Percentiles rank a stretch among this genome's conserved stretches.
These are phyloP conservation scores for Coemansia sp. DNA, from an alignment of 192 early-diverging fungal genomes.

Conservation along the genomic window DNA sequence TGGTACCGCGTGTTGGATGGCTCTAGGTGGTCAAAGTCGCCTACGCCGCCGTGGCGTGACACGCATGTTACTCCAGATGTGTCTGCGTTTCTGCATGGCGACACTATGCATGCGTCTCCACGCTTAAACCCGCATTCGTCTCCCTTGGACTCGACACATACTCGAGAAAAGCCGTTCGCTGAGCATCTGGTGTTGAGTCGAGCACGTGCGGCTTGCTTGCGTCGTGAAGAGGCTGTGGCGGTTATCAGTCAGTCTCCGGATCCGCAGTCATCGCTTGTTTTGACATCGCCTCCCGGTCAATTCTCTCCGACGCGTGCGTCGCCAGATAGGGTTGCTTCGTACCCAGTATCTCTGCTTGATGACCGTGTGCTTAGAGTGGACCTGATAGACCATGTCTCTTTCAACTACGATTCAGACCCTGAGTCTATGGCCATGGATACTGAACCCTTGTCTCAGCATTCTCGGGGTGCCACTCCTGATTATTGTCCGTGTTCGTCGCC, in stretches of 20 bases:
- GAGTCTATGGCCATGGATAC: slow-evolving; percentile 7
- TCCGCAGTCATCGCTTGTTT: neutral
- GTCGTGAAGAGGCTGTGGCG: slow-evolving; percentile 8
- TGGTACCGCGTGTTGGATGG: slow-evolving; percentile 37
- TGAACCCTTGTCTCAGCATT: neutral
- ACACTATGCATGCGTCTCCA: neutral
- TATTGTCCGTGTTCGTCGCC: neutral
- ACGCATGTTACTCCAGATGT: neutral
- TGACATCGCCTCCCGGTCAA: neutral
- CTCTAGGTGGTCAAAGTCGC: slow-evolving; percentile 19
- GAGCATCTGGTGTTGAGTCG: neutral
- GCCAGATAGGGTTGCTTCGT: neutral
- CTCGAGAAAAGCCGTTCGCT: neutral
- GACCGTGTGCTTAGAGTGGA: neutral
- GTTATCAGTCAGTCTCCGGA: neutral
- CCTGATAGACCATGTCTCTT: slow-evolving; percentile 6
- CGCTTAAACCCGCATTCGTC: neutral
- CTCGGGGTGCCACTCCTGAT: neutral
- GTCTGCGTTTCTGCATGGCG: neutral
- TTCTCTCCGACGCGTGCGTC: neutral
- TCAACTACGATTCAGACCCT: neutral
- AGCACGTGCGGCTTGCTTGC: neutral
- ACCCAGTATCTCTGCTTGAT: neutral
- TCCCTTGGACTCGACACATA: neutral
- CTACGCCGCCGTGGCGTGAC: slow-evolving; percentile 43